These are phyloP conservation scores for Ciborinia camelliae DNA, from an alignment of 2,329 filamentous ascomycete species.

Conservation along the genomic window DNA sequence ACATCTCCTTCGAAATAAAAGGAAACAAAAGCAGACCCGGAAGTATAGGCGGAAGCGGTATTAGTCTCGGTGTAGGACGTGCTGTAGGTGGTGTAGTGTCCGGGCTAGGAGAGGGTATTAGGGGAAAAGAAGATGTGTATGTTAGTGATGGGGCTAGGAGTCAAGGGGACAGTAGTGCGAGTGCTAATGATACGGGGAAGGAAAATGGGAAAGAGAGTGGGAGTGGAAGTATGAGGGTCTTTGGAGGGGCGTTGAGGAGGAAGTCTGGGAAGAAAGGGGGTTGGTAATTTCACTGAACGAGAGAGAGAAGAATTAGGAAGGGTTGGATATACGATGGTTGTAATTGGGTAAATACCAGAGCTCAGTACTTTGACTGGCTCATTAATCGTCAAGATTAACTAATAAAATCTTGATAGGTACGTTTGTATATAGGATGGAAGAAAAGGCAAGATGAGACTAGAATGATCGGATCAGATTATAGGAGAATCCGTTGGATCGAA, in stretches of 20 bases:
- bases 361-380: background rate
- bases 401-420: background rate
- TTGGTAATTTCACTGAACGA: background rate
- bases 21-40: slow-evolving; percentile 2
- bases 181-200: background rate
- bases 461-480: background rate
- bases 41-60: slow-evolving; percentile 23
- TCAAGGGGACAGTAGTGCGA: background rate
- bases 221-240: background rate
- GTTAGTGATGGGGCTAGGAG: background rate
- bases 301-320: background rate
- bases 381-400: background rate
- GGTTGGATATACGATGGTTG: background rate
- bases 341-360: background rate
- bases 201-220: background rate
- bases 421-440: background rate
- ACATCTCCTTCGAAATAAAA: slow-evolving; percentile 30
- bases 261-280: background rate
- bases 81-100: slow-evolving; percentile 28
- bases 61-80: slow-evolving; percentile 31
- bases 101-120: slow-evolving; percentile 8
- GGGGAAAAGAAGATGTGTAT: slow-evolving; percentile 10
- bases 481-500: background rate
- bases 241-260: slow-evolving; percentile 1
- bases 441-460: background rate